These are phyloP conservation scores for Paradendryphiella salina DNA, from an alignment of 2,329 filamentous ascomycete species.

Conservation along the genomic window DNA sequence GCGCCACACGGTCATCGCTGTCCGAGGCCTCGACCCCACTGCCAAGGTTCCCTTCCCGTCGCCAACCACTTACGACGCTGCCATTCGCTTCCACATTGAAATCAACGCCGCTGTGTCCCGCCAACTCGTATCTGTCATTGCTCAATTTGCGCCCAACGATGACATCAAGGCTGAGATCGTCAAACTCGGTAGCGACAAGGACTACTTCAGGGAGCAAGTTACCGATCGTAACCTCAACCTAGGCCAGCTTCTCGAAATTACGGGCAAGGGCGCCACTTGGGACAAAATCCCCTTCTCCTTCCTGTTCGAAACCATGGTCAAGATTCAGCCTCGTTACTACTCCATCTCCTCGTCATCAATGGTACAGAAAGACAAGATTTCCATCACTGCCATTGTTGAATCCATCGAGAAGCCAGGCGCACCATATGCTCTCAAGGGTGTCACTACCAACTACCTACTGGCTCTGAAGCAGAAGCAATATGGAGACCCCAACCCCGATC, in stretches of 20 bases:
- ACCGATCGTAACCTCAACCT: constrained; percentile 84
- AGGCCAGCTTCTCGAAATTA: constrained; percentile 74
- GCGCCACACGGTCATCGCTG: constrained; percentile 77
- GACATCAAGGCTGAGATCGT: constrained; percentile 83
- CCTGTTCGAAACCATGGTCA: constrained; percentile 89
- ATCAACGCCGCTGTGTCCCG: constrained; percentile 94
- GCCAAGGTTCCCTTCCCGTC: constrained; percentile 98
- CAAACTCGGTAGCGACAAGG: constrained; percentile 88
- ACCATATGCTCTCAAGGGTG: constrained; percentile 81
- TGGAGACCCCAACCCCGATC: constrained; percentile 77
- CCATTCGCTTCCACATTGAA: constrained; percentile 93
- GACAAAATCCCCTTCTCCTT: constrained; percentile 86
- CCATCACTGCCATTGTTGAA: constrained; percentile 93
- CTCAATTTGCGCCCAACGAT: constrained; percentile 87
- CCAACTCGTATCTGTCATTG: constrained; percentile 86
- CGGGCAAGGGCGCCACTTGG: constrained; percentile 77
- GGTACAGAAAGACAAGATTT: constrained; percentile 92
- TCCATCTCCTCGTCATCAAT: constrained; percentile 97
- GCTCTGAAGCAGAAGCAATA: constrained; percentile 97
- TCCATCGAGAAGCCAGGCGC: constrained; percentile 76
- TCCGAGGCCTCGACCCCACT: constrained; percentile 91
- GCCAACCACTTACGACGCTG: constrained; percentile 93
- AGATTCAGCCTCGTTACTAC: constrained; percentile 97
- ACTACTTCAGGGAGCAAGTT: constrained; percentile 89
- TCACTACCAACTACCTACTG: constrained; percentile 94